Evolutionary conservation across 768 basidiomycete genomes (phyloP).

Genomic region (Suillus spraguei): DNA sequence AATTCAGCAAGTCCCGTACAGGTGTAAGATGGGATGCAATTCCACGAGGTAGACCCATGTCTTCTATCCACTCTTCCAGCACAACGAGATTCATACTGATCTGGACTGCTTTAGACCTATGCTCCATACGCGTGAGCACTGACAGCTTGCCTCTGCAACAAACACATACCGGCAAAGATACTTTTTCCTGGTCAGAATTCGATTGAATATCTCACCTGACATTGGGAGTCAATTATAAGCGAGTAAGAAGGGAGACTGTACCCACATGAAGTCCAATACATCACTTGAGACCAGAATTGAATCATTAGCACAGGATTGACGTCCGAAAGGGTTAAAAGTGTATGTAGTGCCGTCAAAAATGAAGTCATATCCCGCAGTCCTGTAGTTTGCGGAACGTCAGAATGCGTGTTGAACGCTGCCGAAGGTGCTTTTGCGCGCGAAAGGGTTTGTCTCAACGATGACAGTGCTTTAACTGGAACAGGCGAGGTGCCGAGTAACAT

Average conservation of each 20-base stretch:
- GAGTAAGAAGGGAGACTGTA: slow-evolving; percentile 12
- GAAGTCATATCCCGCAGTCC: slow-evolving; percentile 64
- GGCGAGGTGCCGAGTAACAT: slow-evolving; percentile 44
- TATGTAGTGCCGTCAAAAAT: slow-evolving; percentile 84
- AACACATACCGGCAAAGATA: slow-evolving; percentile 80
- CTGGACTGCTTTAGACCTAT: slow-evolving; percentile 83
- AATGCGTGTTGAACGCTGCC: slow-evolving; percentile 51
- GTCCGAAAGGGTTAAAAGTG: slow-evolving; percentile 81
- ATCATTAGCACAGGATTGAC: slow-evolving; percentile 87
- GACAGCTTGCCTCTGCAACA: slow-evolving; percentile 2
- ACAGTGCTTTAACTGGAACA: slow-evolving; percentile 55
- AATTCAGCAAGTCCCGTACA: slow-evolving; percentile 79
- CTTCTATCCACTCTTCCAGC: slow-evolving; percentile 91
- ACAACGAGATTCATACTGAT: slow-evolving; percentile 84
- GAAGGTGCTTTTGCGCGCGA: slow-evolving; percentile 51
- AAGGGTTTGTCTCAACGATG: slow-evolving; percentile 70
- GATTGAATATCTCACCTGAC: slow-evolving; percentile 83
- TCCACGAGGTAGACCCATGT: slow-evolving; percentile 77
- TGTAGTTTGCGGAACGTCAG: slow-evolving; percentile 44
- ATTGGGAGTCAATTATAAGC: slow-evolving; percentile 19
- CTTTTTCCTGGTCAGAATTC: slow-evolving; percentile 88
- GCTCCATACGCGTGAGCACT: slow-evolving; percentile 17
- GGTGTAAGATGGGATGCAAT: slow-evolving; percentile 82
- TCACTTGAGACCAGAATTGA: slow-evolving; percentile 96
- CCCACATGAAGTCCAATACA: slow-evolving; percentile 97